Percentiles rank a stretch among this genome's conserved stretches.
Evolutionary conservation across 2,329 filamentous ascomycete genomes (phyloP).

Genomic region (Penicillium digitatum): DNA sequence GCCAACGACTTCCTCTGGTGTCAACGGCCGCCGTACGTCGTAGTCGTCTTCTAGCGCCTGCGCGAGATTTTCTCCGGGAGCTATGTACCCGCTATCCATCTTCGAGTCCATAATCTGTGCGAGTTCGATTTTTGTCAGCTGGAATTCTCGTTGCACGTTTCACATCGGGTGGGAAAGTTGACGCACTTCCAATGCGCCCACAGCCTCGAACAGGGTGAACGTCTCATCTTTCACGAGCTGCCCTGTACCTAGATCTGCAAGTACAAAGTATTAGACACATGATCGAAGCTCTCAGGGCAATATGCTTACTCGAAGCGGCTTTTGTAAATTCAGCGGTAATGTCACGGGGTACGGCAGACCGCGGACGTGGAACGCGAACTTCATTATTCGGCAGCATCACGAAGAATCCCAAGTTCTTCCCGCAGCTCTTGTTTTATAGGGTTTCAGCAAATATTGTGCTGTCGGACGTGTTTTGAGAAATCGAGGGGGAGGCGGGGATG

Average conservation of each 20-base stretch:
- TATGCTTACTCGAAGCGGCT: constrained; percentile 48
- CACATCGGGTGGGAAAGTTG: constrained; percentile 5
- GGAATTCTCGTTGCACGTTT: constrained; percentile 4
- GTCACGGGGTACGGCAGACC: constrained; percentile 44
- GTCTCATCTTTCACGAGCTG: constrained; percentile 89
- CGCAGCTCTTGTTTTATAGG: constrained; percentile 23
- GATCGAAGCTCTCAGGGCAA: background rate
- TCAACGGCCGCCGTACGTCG: constrained; percentile 63
- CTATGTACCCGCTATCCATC: constrained; percentile 91
- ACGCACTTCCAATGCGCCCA: constrained; percentile 64
- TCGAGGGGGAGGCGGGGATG: constrained; percentile 15
- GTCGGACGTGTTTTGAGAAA: constrained; percentile 10
- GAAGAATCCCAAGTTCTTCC: constrained; percentile 20
- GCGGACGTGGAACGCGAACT: constrained; percentile 30
- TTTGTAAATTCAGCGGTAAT: constrained; percentile 55
- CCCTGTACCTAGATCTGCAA: constrained; percentile 67
- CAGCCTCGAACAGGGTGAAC: constrained; percentile 92
- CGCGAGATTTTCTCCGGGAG: constrained; percentile 59
- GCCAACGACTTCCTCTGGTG: constrained; percentile 77
- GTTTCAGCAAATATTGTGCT: background rate
- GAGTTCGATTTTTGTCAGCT: constrained; percentile 14
- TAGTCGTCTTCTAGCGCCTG: constrained; percentile 74
- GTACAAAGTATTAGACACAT: constrained; percentile 4
- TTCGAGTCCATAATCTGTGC: constrained; percentile 94
- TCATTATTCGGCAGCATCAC: constrained; percentile 37